phyloP scores from a whole-genome alignment of 495 filamentous ascomycete species.

The Clohesyomyces aquaticus region DNA sequence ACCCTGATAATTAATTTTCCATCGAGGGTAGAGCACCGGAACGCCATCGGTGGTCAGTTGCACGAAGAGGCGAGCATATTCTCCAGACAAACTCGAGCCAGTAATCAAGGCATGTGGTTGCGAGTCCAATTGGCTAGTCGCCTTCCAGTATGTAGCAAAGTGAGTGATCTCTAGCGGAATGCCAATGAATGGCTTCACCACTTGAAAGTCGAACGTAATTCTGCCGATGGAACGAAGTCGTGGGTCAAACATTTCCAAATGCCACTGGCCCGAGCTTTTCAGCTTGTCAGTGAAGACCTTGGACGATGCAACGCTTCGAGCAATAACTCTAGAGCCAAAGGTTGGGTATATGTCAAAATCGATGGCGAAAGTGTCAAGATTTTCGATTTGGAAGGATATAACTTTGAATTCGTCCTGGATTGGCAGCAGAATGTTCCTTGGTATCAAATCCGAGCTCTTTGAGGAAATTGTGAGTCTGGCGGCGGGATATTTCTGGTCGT shows the following conservation, averaged over 20 bases:
- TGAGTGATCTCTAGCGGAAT: conserved; percentile 93
- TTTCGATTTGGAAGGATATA: conserved; percentile 95
- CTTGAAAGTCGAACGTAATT: conserved; percentile 88
- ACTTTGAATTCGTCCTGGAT: conserved; percentile 93
- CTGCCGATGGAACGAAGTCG: conserved; percentile 92
- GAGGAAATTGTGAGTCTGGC: conserved; percentile 95
- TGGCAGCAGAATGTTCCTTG: conserved; percentile 89
- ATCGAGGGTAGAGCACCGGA: conserved; percentile 82
- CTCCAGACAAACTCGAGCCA: conserved; percentile 89
- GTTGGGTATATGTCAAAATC: conserved; percentile 98
- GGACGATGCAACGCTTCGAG: conserved; percentile 88
- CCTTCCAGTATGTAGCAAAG: conserved; percentile 99
- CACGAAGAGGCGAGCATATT: conserved; percentile 88
- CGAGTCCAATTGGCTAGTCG: conserved; percentile 84
- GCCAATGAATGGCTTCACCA: conserved; percentile 96
- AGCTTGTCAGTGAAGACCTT: conserved; percentile 74
- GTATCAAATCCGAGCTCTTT: conserved; percentile 92
- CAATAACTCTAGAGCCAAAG: conserved; percentile 95
- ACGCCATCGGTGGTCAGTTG: conserved; percentile 86
- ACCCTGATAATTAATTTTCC: conserved; percentile 77
- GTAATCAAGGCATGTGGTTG: conserved; percentile 86
- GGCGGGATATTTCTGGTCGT: conserved; percentile 92
- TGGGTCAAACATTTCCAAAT: conserved; percentile 88
- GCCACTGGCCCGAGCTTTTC: conserved; percentile 78
- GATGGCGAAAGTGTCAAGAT: conserved; percentile 85